These are phyloP conservation scores for Colletotrichum sp. DNA, from an alignment of 2,329 filamentous ascomycete species.

Conservation along the genomic window DNA sequence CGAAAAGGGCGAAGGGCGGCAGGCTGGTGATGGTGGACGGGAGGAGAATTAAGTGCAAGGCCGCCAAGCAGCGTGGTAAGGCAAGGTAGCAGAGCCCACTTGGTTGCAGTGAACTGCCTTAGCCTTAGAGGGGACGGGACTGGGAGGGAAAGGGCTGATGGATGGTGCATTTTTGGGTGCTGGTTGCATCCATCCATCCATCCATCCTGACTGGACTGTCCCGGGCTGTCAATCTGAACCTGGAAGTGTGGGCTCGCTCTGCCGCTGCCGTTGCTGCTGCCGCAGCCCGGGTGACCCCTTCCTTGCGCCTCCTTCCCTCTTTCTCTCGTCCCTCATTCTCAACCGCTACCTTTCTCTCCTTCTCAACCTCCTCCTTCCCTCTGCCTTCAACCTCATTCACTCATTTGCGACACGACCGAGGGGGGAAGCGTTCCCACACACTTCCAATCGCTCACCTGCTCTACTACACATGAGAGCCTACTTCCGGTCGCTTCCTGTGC, in stretches of 20 bases:
- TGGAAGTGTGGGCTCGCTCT: neutral
- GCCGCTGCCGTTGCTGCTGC: neutral
- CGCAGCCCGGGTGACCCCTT: constrained; percentile 7
- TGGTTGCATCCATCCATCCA: neutral
- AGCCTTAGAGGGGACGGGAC: neutral
- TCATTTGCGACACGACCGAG: neutral
- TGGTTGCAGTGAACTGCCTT: neutral
- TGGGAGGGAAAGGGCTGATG: neutral
- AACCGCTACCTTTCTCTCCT: neutral
- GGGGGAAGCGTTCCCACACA: neutral
- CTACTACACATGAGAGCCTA: neutral
- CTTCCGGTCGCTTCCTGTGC: neutral
- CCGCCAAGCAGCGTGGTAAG: neutral
- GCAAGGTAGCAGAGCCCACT: constrained; percentile 5
- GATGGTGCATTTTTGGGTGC: neutral
- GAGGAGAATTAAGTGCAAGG: neutral
- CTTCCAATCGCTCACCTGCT: neutral
- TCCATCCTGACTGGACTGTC: neutral
- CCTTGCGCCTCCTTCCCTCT: neutral
- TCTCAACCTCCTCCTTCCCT: neutral
- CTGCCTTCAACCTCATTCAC: neutral
- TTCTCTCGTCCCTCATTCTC: neutral
- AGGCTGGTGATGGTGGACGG: neutral
- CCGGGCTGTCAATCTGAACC: neutral
- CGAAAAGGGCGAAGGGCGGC: neutral